Evolutionary conservation across 768 basidiomycete genomes (phyloP).

Genomic region (Russula foetens): DNA sequence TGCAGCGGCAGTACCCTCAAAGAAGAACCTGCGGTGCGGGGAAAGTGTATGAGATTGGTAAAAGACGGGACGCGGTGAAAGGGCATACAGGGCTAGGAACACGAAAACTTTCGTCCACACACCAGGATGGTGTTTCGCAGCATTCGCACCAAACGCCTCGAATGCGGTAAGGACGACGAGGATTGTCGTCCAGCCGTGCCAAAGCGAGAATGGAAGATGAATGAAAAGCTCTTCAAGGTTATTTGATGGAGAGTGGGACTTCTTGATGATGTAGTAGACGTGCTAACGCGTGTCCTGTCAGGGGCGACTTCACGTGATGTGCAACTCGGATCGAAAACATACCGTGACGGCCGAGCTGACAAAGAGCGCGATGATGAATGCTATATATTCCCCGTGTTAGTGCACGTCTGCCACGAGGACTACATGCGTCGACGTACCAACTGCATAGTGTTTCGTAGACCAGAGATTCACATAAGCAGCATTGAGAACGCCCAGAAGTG

Average conservation of each 20-base stretch:
- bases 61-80: slow-evolving; percentile 6
- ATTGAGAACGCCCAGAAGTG: slow-evolving; percentile 80
- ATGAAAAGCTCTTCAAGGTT: slow-evolving; percentile 78
- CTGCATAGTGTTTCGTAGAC: slow-evolving; percentile 65
- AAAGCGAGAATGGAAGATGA: slow-evolving; percentile 94
- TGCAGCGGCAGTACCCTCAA: slow-evolving; percentile 84
- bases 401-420: not conserved
- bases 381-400: slow-evolving; percentile 29
- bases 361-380: slow-evolving; percentile 83
- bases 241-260: slow-evolving; percentile 59
- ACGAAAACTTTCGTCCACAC: slow-evolving; percentile 94
- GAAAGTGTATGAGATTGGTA: not conserved
- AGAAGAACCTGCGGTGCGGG: slow-evolving; percentile 60
- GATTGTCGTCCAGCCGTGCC: slow-evolving; percentile 89
- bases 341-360: slow-evolving; percentile 66
- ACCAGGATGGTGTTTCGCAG: slow-evolving; percentile 53
- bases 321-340: slow-evolving; percentile 10
- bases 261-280: slow-evolving; percentile 93
- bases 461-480: slow-evolving; percentile 85
- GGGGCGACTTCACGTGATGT: slow-evolving; percentile 28
- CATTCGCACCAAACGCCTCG: slow-evolving; percentile 83
- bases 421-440: slow-evolving; percentile 33
- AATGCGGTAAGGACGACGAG: slow-evolving; percentile 76
- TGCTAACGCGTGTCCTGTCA: slow-evolving; percentile 41
- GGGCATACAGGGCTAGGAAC: slow-evolving; percentile 74